Evolutionary conservation across 2,329 filamentous ascomycete species (phyloP), one percentile per base, ranked within the genome.

Genomic region (Ambrosiella xylebori): DNA sequence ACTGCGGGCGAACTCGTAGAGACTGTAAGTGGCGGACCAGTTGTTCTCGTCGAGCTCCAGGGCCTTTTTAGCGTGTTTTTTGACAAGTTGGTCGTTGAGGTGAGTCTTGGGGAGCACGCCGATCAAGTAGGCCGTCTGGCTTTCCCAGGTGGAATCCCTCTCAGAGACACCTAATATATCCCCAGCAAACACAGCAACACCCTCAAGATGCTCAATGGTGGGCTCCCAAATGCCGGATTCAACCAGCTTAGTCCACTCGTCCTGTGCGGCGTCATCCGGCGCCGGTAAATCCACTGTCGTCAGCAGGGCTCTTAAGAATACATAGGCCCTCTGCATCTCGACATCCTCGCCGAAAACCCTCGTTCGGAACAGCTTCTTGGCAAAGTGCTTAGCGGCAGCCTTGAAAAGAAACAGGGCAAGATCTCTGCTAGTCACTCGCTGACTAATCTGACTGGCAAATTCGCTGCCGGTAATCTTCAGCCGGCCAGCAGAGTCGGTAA

Each of bases 351-450:
- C 38, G 12, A 54, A 41, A 9, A 41, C 52, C 15, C 37, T 40
- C 4, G 37, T 54, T 15, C n/a, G n/a, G 12, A 58, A 58, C 35
- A 58, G 12, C 40, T 53, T 39, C 38, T 38, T 9, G 4, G 57
- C 51, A 37, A 37, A 58, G 41, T 58, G 38, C 41, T 54, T 17
- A 1, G 57, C 57, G 12, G 52, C 57, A 15, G 51, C 45, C 40
- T 58, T 58, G 39, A 58, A 58, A 8, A 58, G 41, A 38, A 57
- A 51, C 15, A 51, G 13, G 2, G 45, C 45, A 6, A 50, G n/a
- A 19, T 57, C 45, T 36, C 13, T 15, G 35, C 41, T 51, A 9
- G 56, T 57, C 7, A 49, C n/a, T 8, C 35, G 27, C 13, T 17
- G 36, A 1, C 7, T n/a, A 12, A 40, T 19, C 15, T 45, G 13